A percentile compares a stretch with the other conserved stretches of the same genome.
These are phyloP conservation scores for Bipolaris oryzae DNA, from an alignment of 2,329 filamentous ascomycete species.

Conservation along the genomic window DNA sequence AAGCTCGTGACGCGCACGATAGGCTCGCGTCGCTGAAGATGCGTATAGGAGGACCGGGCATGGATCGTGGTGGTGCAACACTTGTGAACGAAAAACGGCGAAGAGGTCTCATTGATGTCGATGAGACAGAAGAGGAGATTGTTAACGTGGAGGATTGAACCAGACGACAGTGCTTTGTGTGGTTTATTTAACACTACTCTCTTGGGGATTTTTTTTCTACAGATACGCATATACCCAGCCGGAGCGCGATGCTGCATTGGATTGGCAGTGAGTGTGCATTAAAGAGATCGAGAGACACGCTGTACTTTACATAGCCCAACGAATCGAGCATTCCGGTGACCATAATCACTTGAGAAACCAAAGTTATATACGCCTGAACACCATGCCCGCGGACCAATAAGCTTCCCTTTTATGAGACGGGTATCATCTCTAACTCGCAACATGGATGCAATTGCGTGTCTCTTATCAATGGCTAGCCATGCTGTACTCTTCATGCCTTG, in stretches of 20 bases:
- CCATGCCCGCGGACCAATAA: slow-evolving; percentile 1
- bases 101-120: slow-evolving; percentile 57
- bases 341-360: neutral
- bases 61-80: slow-evolving; percentile 60
- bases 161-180: neutral
- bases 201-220: slow-evolving; percentile 3
- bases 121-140: slow-evolving; percentile 56
- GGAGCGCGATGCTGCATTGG: neutral
- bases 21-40: slow-evolving; percentile 58
- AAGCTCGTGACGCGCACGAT: slow-evolving; percentile 53
- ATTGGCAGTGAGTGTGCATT: neutral
- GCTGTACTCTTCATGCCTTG: slow-evolving; percentile 23
- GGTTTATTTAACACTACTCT: neutral
- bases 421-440: neutral
- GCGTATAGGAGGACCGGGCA: slow-evolving; percentile 56
- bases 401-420: neutral
- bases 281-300: neutral
- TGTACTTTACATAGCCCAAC: neutral
- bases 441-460: neutral
- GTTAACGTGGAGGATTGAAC: slow-evolving; percentile 39
- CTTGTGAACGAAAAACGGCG: slow-evolving; percentile 60
- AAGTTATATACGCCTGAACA: slow-evolving; percentile 11
- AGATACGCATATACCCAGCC: slow-evolving; percentile 16
- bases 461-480: neutral
- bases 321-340: neutral